Evolutionary conservation across 768 basidiomycete genomes (phyloP).

Genomic region (Neoboletus subvelutipes): DNA sequence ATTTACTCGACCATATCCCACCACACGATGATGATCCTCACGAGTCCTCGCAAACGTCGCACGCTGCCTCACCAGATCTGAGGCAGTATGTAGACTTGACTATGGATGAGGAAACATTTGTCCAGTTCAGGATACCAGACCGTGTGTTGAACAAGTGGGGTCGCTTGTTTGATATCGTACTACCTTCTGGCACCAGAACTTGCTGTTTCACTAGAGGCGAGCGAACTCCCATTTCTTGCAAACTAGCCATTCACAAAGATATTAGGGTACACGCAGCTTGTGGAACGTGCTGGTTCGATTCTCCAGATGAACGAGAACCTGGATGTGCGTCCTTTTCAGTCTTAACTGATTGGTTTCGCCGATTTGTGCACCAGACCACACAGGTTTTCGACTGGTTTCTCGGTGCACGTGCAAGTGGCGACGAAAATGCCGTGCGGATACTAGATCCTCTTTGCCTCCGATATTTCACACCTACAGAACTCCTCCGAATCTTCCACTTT

Average conservation of each 20-base stretch:
- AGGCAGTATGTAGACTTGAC: conserved; percentile 13
- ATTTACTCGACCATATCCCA: conserved; percentile 56
- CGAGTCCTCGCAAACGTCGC: not conserved
- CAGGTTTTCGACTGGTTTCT: conserved; percentile 57
- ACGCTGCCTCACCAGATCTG: conserved; percentile 1
- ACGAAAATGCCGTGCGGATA: conserved; percentile 48
- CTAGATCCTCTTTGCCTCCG: conserved; percentile 61
- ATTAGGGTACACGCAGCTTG: conserved; percentile 73
- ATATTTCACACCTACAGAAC: conserved; percentile 73
- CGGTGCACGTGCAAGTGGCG: conserved; percentile 38
- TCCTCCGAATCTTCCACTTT: conserved; percentile 68
- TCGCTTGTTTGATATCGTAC: conserved; percentile 74
- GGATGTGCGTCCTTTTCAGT: conserved; percentile 46
- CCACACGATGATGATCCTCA: conserved; percentile 37
- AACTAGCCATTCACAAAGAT: not conserved
- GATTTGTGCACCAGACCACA: conserved; percentile 50
- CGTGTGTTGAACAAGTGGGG: conserved; percentile 74
- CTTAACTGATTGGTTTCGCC: not conserved
- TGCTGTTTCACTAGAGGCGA: conserved; percentile 84
- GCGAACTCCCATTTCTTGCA: not conserved
- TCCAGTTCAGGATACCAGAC: conserved; percentile 49
- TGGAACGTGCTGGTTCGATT: conserved; percentile 77
- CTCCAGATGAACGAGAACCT: conserved; percentile 67
- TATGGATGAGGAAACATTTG: conserved; percentile 13
- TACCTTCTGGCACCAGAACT: conserved; percentile 56